These are phyloP conservation scores for Grammothele lineata DNA, from an alignment of 768 basidiomycete genomes.

Conservation along the genomic window DNA sequence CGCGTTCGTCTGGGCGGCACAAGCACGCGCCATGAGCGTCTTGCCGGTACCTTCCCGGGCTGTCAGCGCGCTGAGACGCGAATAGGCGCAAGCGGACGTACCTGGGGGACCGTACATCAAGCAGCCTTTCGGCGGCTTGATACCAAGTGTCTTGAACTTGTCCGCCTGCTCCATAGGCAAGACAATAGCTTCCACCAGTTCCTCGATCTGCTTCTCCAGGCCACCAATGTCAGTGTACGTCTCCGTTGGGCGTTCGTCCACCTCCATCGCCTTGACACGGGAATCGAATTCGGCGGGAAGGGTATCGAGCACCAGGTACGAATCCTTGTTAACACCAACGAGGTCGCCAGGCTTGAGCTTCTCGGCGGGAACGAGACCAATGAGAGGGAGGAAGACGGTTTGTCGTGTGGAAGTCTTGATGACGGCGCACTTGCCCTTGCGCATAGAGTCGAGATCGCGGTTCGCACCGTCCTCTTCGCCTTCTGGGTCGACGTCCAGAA, in stretches of 20 bases:
- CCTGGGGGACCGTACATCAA: slow-evolving; percentile 99
- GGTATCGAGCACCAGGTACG: slow-evolving; percentile 93
- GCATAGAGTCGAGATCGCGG: slow-evolving; percentile 92
- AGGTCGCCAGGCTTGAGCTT: slow-evolving; percentile 88
- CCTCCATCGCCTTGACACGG: slow-evolving; percentile 99
- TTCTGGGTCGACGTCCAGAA: slow-evolving; percentile 92
- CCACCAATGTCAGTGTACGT: slow-evolving; percentile 98
- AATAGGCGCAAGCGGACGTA: background rate
- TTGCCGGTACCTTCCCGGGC: slow-evolving; percentile 80
- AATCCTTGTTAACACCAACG: slow-evolving; percentile 99
- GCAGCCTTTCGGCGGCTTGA: slow-evolving; percentile 95
- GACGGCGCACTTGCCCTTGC: slow-evolving; percentile 96
- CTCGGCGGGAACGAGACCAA: slow-evolving; percentile 93
- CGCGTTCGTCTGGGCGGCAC: slow-evolving; percentile 96
- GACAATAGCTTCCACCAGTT: slow-evolving; percentile 96
- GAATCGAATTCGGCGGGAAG: slow-evolving; percentile 97
- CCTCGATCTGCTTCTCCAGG: slow-evolving; percentile 98
- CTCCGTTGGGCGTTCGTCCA: slow-evolving; percentile 96
- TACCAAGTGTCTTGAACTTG: slow-evolving; percentile 97
- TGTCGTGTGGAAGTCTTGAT: slow-evolving; percentile 99
- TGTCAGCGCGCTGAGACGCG: slow-evolving; percentile 1
- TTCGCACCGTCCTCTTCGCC: slow-evolving; percentile 94
- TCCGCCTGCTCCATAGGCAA: slow-evolving; percentile 98
- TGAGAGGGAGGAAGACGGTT: slow-evolving; percentile 97
- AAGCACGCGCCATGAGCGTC: slow-evolving; percentile 94